Percentiles rank a stretch among this genome's conserved stretches.
Conservation (phyloP, 208 protist species). For the Crithidia mellificae region DNA sequence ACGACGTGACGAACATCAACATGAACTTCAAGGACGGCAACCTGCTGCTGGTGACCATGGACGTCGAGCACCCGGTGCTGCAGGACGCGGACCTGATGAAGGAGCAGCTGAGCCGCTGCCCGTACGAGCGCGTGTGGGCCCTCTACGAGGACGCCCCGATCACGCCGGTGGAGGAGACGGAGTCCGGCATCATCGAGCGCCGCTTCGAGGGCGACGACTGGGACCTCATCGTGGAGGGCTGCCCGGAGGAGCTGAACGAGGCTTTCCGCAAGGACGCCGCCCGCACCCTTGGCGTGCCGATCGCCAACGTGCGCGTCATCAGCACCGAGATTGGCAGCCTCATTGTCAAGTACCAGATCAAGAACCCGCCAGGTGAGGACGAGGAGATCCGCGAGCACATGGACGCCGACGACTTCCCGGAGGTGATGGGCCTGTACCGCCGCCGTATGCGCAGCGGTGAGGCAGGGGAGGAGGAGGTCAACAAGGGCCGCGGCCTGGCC, state of each 20-base stretch:
- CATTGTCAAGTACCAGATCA: conserved; percentile 52
- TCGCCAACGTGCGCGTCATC: conserved; percentile 41
- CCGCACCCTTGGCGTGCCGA: conserved; percentile 37
- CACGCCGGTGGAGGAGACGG: conserved; percentile 25
- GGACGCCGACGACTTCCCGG: conserved; percentile 45
- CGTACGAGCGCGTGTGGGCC: conserved; percentile 59
- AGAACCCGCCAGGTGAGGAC: conserved; percentile 35
- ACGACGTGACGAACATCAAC: conserved; percentile 33
- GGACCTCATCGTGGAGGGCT: conserved; percentile 51
- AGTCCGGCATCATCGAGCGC: conserved; percentile 56
- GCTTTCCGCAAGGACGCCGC: conserved; percentile 49
- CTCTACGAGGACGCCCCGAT: conserved; percentile 35
- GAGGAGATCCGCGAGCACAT: conserved; percentile 40
- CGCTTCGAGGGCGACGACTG: conserved; percentile 68
- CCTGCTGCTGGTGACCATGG: conserved; percentile 34
- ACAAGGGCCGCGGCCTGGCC: background rate
- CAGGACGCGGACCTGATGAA: conserved; percentile 45
- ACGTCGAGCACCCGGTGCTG: conserved; percentile 39
- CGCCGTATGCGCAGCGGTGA: conserved; percentile 27
- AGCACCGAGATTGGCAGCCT: conserved; percentile 46
- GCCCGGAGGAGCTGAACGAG: conserved; percentile 43
- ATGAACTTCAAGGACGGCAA: conserved; percentile 30
- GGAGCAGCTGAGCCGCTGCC: conserved; percentile 46
- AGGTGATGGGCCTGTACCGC: conserved; percentile 44
- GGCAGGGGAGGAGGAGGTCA: conserved; percentile 11